phyloP scores from a whole-genome alignment of 352 stramenopile genomes.

The Globisporangium orthogonon region DNA sequence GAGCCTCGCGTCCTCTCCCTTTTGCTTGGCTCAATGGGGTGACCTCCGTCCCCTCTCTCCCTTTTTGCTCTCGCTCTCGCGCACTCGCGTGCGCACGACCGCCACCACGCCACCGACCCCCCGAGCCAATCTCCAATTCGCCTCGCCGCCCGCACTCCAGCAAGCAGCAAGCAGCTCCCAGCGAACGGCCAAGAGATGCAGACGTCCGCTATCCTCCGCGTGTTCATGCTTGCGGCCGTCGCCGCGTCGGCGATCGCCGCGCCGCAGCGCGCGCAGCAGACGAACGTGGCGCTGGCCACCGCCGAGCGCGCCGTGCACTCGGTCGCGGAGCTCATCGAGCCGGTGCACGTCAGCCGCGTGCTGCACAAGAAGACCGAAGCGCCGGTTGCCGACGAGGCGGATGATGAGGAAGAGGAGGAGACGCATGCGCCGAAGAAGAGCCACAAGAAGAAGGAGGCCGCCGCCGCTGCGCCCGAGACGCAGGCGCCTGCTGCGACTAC shows the following conservation, averaged over 20 bases:
- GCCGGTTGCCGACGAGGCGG: conserved; percentile 11
- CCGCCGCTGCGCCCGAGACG: conserved; percentile 14
- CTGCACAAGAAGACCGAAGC: conserved; percentile 19
- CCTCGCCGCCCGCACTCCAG: conserved; percentile 10
- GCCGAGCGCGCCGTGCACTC: conserved; percentile 15
- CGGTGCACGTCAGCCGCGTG: conserved; percentile 23
- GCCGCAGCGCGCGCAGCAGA: conserved; percentile 11
- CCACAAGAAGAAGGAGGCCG: conserved; percentile 23
- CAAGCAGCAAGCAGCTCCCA: conserved; percentile 6
- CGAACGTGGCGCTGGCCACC: conserved; percentile 8
- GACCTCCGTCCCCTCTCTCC: not conserved
- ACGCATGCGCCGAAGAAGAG: conserved; percentile 15
- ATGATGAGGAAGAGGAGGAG: conserved; percentile 16
- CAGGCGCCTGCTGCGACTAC: conserved; percentile 8
- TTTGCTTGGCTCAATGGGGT: not conserved
- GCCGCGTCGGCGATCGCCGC: conserved; percentile 36
- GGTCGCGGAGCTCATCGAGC: conserved; percentile 14
- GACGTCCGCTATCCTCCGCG: conserved; percentile 41
- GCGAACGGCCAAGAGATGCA: conserved; percentile 34
- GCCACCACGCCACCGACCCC: conserved; percentile 11
- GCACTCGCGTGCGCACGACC: conserved; percentile 11
- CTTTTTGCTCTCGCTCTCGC: not conserved
- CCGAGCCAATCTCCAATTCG: conserved; percentile 48
- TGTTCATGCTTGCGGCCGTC: conserved; percentile 42
- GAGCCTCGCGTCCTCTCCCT: not conserved